Base-by-base conservation (phyloP, 805 yeast genomes). In the Barnettozyma pratensis region DNA sequence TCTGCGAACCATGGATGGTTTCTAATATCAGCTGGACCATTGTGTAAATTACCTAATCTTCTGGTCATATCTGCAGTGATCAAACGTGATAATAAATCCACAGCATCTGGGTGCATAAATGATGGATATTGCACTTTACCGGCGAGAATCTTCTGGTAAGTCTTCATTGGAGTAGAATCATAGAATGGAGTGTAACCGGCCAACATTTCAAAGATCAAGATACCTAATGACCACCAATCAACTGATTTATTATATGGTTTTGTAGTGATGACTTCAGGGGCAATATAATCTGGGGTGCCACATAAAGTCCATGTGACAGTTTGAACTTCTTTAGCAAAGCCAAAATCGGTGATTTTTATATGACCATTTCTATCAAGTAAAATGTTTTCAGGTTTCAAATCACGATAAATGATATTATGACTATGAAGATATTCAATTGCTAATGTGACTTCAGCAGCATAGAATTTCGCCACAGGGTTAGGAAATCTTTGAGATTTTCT, bases 171-270 rank as follows among this genome's bases (percentile, higher is more conserved):
- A 12, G 92, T 85, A 27, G 88, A 80, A 62, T 90, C 96, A 69
- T 88, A 91, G 64, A 91, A 91, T 28, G 97, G 97, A 3, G 97
- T 91, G 68, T 86, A 87, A 6, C 97, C 97, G 4, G 96, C 86
- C 57, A 91, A 76, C 97, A 91, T 91, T 70, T 91, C 97, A 66
- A 81, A 91, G 39, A 91, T 88, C 47, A 91, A 75, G 32, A 91
- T 87, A 8, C 97, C 97, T 56, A 91, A 78, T 1, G 96, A 88
- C 97, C 97, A 91, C 97, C 97, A 91, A 67, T 91, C 97, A 34
- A 91, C 96, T 9, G 96, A 85, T 66, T 90, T 90, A 68, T 91
- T 91, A 71, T 91, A 91, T 2, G 97, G 96, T 67, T 89, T 90
- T 26, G 96, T 85, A 35, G 96, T 85, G 49, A 91, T 88, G 7